Evolutionary conservation across 495 filamentous ascomycete species (phyloP).

Genomic region (Neurospora cerealis): DNA sequence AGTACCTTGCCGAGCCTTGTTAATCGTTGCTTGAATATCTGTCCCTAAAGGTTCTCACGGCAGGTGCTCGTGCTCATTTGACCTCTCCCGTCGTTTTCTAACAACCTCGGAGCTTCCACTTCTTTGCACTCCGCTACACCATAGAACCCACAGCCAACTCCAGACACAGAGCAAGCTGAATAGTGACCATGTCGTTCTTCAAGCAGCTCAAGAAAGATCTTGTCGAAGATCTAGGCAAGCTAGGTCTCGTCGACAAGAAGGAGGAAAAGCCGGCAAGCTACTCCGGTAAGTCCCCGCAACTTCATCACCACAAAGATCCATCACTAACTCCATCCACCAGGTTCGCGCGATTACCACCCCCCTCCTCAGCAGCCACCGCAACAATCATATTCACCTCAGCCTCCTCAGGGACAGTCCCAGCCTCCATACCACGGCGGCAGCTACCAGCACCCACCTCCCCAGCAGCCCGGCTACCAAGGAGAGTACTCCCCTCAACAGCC

Average conservation of each 20-base stretch:
- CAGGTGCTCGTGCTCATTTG: background rate
- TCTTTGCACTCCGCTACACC: background rate
- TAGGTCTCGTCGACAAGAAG: slow-evolving; percentile 15
- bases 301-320: background rate
- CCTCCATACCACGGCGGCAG: slow-evolving; percentile 22
- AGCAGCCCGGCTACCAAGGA: slow-evolving; percentile 1
- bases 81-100: background rate
- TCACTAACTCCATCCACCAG: background rate
- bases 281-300: slow-evolving; percentile 1
- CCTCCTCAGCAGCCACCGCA: slow-evolving; percentile 6
- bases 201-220: slow-evolving; percentile 20
- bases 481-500: slow-evolving; percentile 1
- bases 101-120: background rate
- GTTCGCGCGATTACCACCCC: background rate
- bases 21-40: background rate
- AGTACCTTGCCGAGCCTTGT: background rate
- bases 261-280: slow-evolving; percentile 4
- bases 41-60: background rate
- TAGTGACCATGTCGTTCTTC: slow-evolving; percentile 19
- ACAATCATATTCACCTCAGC: slow-evolving; percentile 8
- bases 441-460: slow-evolving; percentile 8
- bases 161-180: background rate
- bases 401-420: slow-evolving; percentile 12
- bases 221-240: slow-evolving; percentile 8
- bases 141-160: background rate